Evolutionary conservation across 345 rosid species (phyloP).

Genomic region (Eucalyptus virginea): DNA sequence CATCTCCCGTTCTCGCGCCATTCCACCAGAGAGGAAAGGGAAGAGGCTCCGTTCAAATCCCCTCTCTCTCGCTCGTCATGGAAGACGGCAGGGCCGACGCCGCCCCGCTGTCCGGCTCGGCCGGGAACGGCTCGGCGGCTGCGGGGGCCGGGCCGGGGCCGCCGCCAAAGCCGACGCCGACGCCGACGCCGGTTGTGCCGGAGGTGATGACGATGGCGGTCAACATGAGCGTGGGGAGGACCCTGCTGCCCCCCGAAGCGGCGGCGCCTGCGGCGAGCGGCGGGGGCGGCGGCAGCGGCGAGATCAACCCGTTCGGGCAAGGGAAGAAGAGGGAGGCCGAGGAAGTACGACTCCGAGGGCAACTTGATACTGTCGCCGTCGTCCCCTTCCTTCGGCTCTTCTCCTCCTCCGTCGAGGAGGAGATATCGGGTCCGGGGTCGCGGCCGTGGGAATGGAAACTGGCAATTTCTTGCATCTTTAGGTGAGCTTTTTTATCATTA

Average conservation of each 20-base stretch:
- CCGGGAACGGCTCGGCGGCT: background rate
- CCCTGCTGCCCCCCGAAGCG: background rate
- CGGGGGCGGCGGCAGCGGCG: background rate
- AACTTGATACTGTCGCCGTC: constrained; percentile 10
- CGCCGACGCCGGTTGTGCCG: background rate
- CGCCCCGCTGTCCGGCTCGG: background rate
- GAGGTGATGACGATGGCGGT: background rate
- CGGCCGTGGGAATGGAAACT: constrained; percentile 39
- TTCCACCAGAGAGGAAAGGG: background rate
- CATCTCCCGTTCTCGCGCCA: background rate
- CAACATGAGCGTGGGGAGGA: background rate
- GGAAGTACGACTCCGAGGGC: constrained; percentile 30
- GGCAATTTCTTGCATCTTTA: constrained; percentile 52
- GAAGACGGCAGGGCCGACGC: background rate
- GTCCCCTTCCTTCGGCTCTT: background rate
- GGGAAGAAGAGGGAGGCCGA: constrained; percentile 39
- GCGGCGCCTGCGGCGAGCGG: background rate
- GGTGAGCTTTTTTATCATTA: constrained; percentile 11
- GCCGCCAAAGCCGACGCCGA: background rate
- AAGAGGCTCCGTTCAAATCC: background rate
- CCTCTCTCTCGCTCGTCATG: background rate
- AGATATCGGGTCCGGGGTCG: constrained; percentile 15
- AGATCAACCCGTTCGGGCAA: constrained; percentile 7
- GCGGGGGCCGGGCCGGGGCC: background rate
- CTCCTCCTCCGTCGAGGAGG: constrained; percentile 16